Conservation (phyloP, 163 green algal genomes). For the Chlorella variabilis region DNA sequence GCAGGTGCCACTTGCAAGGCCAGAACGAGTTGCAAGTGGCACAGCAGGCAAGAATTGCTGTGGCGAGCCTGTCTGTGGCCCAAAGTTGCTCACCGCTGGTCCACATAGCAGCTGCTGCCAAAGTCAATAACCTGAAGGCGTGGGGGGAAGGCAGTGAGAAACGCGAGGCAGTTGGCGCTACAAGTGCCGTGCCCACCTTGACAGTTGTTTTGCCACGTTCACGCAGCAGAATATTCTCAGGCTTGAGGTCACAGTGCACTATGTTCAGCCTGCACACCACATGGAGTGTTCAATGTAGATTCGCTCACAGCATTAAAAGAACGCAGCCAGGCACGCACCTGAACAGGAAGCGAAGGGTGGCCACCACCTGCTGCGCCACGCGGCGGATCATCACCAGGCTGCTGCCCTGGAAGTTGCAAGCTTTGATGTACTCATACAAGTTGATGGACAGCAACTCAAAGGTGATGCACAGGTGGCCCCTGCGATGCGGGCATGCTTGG, state of each 20-base stretch:
- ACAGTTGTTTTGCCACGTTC: conserved; percentile 68
- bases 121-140: conserved; percentile 87
- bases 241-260: conserved; percentile 96
- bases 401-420: conserved; percentile 58
- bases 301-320: too few relatives aligned
- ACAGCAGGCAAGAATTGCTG: too few relatives aligned
- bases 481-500: conserved; percentile 45
- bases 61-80: too few relatives aligned
- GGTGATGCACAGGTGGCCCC: conserved; percentile 88
- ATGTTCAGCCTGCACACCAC: conserved; percentile 56
- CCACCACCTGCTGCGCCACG: conserved; percentile 81
- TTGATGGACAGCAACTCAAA: conserved; percentile 93
- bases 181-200: conserved; percentile 68
- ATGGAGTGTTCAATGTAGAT: not conserved
- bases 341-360: conserved; percentile 70
- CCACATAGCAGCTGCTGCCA: conserved; percentile 82
- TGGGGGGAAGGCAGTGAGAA: too few relatives aligned
- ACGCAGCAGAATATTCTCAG: conserved; percentile 92
- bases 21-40: too few relatives aligned
- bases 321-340: not conserved
- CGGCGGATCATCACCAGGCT: conserved; percentile 73
- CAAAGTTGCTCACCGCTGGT: too few relatives aligned
- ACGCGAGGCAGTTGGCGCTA: too few relatives aligned
- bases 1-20: too few relatives aligned
- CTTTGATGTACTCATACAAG: conserved; percentile 75